These are phyloP conservation scores for Hansenula lynferdii DNA, from an alignment of 1,139 yeast species.

Conservation along the genomic window DNA sequence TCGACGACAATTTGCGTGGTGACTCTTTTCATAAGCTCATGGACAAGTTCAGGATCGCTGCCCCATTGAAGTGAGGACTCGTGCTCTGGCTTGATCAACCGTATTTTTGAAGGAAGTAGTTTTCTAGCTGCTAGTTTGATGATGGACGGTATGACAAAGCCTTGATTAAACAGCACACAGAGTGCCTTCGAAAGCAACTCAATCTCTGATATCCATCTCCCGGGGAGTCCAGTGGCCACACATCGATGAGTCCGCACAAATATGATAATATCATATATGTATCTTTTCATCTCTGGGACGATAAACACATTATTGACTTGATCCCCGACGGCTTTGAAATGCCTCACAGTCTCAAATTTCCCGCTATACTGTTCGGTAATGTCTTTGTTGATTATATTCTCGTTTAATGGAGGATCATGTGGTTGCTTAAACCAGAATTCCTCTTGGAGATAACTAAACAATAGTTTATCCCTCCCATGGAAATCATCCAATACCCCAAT, in stretches of 20 bases:
- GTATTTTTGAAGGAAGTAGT: slow-evolving; percentile 40
- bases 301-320: slow-evolving; percentile 26
- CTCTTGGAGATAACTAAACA: slow-evolving; percentile 20
- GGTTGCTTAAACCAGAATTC: slow-evolving; percentile 28
- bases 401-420: slow-evolving; percentile 13
- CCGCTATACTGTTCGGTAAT: too few relatives aligned
- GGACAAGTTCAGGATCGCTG: slow-evolving; percentile 38
- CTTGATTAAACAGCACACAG: slow-evolving; percentile 34
- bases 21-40: slow-evolving; percentile 37
- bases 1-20: slow-evolving; percentile 42
- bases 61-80: slow-evolving; percentile 52
- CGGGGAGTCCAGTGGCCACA: slow-evolving; percentile 45
- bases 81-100: slow-evolving; percentile 32
- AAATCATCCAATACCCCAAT: slow-evolving; percentile 2
- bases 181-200: slow-evolving; percentile 34
- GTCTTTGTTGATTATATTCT: neutral
- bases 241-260: slow-evolving; percentile 47
- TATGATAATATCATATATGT: slow-evolving; percentile 48
- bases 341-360: slow-evolving; percentile 1
- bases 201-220: slow-evolving; percentile 38
- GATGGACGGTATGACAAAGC: slow-evolving; percentile 45
- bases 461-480: neutral
- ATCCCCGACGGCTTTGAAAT: slow-evolving; percentile 9
- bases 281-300: slow-evolving; percentile 43
- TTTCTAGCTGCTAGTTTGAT: slow-evolving; percentile 44